Conservation (phyloP, 2,329 filamentous ascomycete species). For the Ophiostoma pallidulum region DNA sequence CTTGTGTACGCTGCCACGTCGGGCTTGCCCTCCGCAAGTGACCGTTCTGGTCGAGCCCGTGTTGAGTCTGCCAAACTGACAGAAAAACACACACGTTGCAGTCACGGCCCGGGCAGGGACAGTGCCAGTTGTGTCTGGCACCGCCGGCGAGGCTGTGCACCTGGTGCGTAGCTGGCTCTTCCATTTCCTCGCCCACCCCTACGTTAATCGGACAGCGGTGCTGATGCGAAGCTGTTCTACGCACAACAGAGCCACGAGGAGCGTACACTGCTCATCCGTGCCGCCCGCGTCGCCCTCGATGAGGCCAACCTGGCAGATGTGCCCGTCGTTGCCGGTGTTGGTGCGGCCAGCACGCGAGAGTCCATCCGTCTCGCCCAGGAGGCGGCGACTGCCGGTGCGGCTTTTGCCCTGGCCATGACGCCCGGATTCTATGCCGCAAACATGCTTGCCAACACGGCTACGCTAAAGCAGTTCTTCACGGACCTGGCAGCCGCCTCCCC, state of each 20-base stretch:
- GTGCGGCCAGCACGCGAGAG: conserved; percentile 28
- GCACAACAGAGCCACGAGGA: conserved; percentile 6
- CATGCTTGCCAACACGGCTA: conserved; percentile 19
- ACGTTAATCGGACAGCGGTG: too few relatives aligned
- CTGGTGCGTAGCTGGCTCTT: background rate
- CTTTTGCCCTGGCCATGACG: conserved; percentile 29
- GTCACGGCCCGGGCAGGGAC: conserved; percentile 11
- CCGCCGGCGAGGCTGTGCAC: conserved; percentile 12
- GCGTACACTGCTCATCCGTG: conserved; percentile 4
- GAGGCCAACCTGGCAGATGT: conserved; percentile 24
- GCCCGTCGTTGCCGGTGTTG: conserved; percentile 37
- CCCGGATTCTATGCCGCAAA: conserved; percentile 33
- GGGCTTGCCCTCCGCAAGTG: too few relatives aligned
- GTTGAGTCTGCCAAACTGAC: too few relatives aligned
- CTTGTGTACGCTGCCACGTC: conserved; percentile 7
- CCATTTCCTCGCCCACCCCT: background rate
- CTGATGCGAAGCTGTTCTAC: background rate
- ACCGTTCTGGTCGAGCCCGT: too few relatives aligned
- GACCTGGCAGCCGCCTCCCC: conserved; percentile 18
- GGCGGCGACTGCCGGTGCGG: conserved; percentile 29
- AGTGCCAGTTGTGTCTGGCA: conserved; percentile 10
- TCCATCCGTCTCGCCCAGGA: conserved; percentile 28
- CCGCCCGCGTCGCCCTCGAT: conserved; percentile 3
- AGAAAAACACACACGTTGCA: background rate
- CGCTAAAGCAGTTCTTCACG: conserved; percentile 18